Evolutionary conservation across 495 filamentous ascomycete species (phyloP).

Genomic region (Parathielavia hyrcaniae): DNA sequence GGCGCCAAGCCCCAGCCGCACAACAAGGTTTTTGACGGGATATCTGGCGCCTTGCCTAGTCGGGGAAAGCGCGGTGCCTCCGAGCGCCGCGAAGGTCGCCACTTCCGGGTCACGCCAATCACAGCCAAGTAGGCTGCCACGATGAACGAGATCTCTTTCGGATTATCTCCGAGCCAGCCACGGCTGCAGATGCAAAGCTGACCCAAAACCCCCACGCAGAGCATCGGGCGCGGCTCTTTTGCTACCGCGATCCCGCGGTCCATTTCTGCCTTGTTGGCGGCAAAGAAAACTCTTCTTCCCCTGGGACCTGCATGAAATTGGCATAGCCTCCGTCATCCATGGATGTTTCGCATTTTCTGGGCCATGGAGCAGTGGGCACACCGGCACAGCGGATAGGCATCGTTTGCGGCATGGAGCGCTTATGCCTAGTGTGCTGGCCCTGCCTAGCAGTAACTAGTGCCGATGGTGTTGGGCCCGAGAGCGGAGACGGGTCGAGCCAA

Average conservation of each 20-base stretch:
- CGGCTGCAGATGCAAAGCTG: neutral
- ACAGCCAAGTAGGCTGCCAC: neutral
- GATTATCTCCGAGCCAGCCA: slow-evolving; percentile 6
- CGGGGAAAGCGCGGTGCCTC: neutral
- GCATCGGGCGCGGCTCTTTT: neutral
- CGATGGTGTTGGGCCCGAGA: too few species aligned
- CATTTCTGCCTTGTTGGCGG: slow-evolving; percentile 5
- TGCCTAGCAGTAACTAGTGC: too few species aligned
- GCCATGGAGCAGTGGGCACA: too few species aligned
- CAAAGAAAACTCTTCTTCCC: neutral
- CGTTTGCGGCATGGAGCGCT: too few species aligned
- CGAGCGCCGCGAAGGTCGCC: slow-evolving; percentile 17
- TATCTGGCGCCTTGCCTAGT: neutral
- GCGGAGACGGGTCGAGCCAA: too few species aligned
- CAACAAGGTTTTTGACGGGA: neutral
- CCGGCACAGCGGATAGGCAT: too few species aligned
- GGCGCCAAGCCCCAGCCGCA: slow-evolving; percentile 8
- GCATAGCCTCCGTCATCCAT: neutral
- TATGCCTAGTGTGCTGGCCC: too few species aligned
- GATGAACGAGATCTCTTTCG: neutral
- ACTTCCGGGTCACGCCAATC: slow-evolving; percentile 10
- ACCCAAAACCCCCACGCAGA: neutral
- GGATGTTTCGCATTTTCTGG: neutral
- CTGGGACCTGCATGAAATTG: slow-evolving; percentile 14
- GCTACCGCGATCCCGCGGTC: neutral